Evolutionary conservation across 2,329 filamentous ascomycete species (phyloP).

Genomic region (Aureobasidium sp.): DNA sequence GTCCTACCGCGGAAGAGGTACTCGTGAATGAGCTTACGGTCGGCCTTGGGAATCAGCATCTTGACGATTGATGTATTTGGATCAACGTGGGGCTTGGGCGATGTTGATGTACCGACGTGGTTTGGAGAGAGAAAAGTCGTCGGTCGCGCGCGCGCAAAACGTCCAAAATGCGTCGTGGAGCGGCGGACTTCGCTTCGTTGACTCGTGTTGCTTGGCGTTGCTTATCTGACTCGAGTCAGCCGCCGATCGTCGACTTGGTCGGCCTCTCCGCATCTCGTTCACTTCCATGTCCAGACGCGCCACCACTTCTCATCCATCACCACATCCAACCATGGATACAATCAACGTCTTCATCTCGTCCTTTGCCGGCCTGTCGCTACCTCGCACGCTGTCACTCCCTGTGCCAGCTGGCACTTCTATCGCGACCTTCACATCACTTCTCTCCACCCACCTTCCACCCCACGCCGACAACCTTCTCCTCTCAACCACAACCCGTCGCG

Average conservation of each 20-base stretch:
- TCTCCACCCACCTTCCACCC: conserved; percentile 50
- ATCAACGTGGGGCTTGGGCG: conserved; percentile 15
- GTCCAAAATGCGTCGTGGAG: not conserved
- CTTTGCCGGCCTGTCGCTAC: conserved; percentile 74
- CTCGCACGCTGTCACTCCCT: conserved; percentile 53
- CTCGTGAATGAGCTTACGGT: conserved; percentile 99
- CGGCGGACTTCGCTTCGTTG: not conserved
- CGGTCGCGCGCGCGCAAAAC: not conserved
- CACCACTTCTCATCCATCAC: not conserved
- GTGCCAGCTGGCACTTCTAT: conserved; percentile 57
- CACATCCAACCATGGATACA: conserved; percentile 11
- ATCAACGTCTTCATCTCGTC: conserved; percentile 80
- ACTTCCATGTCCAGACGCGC: not conserved
- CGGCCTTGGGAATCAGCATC: conserved; percentile 94
- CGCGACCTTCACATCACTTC: conserved; percentile 52
- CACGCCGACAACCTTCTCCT: conserved; percentile 55
- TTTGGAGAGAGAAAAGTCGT: conserved; percentile 5
- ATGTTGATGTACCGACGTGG: conserved; percentile 14
- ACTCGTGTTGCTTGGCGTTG: not conserved
- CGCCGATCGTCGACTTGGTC: not conserved
- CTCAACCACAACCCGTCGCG: conserved; percentile 71
- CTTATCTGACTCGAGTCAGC: not conserved
- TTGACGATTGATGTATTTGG: conserved; percentile 32
- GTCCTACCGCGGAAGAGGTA: conserved; percentile 66
- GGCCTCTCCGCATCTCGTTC: not conserved